Percentiles rank a stretch among this genome's conserved stretches.
These are phyloP conservation scores for Saksenaea oblongispora DNA, from an alignment of 371 early-diverging fungal species.

Conservation along the genomic window DNA sequence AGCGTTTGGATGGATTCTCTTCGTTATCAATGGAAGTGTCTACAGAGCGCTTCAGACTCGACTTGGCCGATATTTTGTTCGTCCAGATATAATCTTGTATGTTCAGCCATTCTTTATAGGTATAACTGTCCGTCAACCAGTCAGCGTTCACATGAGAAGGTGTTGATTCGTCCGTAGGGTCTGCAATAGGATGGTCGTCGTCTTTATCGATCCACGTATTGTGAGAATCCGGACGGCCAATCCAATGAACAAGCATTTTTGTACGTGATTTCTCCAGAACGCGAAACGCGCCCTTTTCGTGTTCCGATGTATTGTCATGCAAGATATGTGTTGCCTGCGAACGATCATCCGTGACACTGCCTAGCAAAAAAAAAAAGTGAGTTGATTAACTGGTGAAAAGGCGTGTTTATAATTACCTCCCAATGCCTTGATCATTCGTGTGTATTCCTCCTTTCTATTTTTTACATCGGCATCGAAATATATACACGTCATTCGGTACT, in stretches of 20 bases:
- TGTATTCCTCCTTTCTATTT: conserved; percentile 42
- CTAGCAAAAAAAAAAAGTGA: conserved; percentile 19
- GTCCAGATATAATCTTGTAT: conserved; percentile 48
- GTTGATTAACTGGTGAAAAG: not conserved
- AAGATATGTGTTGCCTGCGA: conserved; percentile 65
- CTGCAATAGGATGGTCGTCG: conserved; percentile 36
- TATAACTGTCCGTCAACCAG: conserved; percentile 73
- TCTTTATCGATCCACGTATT: conserved; percentile 63
- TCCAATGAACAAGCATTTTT: conserved; percentile 66
- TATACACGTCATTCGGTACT: conserved; percentile 42
- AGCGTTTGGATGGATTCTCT: conserved; percentile 13
- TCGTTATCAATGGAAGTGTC: conserved; percentile 26
- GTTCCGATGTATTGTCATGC: conserved; percentile 24
- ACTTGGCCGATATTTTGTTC: conserved; percentile 37
- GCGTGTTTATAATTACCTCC: conserved; percentile 46
- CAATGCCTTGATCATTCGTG: conserved; percentile 33
- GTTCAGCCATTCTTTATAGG: conserved; percentile 77
- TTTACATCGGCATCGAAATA: conserved; percentile 49
- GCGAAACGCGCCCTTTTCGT: conserved; percentile 28
- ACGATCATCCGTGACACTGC: conserved; percentile 31
- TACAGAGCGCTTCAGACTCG: conserved; percentile 21
- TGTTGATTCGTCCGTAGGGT: conserved; percentile 15
- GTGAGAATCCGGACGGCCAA: conserved; percentile 76
- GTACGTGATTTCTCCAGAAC: conserved; percentile 41
- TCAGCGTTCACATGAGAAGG: conserved; percentile 63